These are phyloP conservation scores for Castanea sativa DNA, from an alignment of 306 rosid genomes.

Conservation along the genomic window DNA sequence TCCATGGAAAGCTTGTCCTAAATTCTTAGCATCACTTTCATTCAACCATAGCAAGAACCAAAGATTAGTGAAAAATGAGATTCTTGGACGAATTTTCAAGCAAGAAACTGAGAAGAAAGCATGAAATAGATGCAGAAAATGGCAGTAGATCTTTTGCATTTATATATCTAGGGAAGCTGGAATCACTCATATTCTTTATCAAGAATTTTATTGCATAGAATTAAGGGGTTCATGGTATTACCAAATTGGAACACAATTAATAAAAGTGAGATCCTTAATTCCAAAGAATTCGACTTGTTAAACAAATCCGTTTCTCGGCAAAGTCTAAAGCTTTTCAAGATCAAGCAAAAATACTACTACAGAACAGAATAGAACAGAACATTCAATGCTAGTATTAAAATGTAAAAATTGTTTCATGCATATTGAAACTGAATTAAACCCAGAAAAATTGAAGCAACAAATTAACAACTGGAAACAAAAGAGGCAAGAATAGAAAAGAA, in stretches of 20 bases:
- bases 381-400: background rate
- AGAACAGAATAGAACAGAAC: background rate
- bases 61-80: background rate
- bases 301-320: background rate
- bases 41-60: background rate
- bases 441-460: background rate
- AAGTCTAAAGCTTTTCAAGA: background rate
- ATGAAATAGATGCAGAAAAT: background rate
- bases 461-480: no score
- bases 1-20: background rate
- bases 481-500: background rate
- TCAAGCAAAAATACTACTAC: background rate
- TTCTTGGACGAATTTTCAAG: background rate
- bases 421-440: background rate
- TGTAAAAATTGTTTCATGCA: constrained; percentile 3
- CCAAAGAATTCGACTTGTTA: background rate
- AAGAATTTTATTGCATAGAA: background rate
- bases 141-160: background rate
- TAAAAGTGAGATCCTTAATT: background rate
- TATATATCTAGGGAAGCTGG: background rate
- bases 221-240: no score
- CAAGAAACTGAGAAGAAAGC: background rate
- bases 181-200: background rate
- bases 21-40: background rate
- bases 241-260: background rate